Conservation (phyloP, 2,329 filamentous ascomycete genomes). For the Phyllosticta citriasiana region DNA sequence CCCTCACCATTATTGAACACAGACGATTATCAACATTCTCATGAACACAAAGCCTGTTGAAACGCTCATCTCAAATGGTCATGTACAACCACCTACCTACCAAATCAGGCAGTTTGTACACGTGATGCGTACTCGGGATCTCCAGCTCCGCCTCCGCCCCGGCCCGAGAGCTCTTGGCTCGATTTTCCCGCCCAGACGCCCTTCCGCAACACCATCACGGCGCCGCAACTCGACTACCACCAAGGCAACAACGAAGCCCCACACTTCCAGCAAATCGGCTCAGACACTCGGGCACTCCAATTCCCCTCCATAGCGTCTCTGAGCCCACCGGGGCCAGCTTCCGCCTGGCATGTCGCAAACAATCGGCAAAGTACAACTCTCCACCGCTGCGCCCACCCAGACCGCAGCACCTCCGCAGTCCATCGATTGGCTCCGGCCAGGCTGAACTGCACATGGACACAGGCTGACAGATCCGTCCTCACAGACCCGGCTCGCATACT, state of each 20-base stretch:
- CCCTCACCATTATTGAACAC: background rate
- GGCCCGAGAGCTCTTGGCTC: slow-evolving; percentile 6
- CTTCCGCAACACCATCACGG: slow-evolving; percentile 1
- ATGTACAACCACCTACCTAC: background rate
- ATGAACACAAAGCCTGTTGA: background rate
- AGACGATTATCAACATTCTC: background rate
- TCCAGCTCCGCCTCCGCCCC: background rate
- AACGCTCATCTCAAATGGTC: background rate
- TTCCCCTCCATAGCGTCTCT: background rate
- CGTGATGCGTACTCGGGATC: background rate
- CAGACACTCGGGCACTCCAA: background rate
- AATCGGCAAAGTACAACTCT: slow-evolving; percentile 56
- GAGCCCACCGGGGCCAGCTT: slow-evolving; percentile 18
- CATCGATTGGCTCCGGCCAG: background rate
- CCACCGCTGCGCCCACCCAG: slow-evolving; percentile 2
- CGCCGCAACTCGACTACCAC: background rate
- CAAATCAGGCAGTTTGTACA: background rate
- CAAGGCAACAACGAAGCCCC: background rate
- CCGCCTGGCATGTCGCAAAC: slow-evolving; percentile 61
- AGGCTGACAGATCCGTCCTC: background rate
- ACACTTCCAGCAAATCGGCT: background rate
- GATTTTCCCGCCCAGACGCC: slow-evolving; percentile 6
- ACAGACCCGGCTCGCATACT: slow-evolving; percentile 92
- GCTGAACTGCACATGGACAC: background rate
- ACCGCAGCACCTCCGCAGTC: background rate